Evolutionary conservation across 2,329 filamentous ascomycete genomes (phyloP).

Genomic region (Grosmannia serpens): DNA sequence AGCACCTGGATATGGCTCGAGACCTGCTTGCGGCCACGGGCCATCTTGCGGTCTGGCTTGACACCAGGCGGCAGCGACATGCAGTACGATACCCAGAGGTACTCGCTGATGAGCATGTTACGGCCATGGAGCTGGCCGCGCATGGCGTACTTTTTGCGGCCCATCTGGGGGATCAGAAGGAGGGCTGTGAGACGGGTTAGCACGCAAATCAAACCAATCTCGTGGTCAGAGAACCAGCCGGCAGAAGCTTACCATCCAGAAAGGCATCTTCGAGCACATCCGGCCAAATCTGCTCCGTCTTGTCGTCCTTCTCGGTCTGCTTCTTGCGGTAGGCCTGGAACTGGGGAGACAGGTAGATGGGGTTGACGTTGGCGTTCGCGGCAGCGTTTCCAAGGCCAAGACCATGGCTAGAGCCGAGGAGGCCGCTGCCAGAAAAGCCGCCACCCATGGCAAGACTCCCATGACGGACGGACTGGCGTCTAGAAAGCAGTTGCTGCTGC

Average conservation of each 20-base stretch:
- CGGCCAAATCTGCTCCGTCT: slow-evolving; percentile 51
- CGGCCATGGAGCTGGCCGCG: slow-evolving; percentile 52
- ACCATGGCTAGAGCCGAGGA: slow-evolving; percentile 4
- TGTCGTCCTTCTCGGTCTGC: slow-evolving; percentile 51
- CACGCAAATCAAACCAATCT: background rate
- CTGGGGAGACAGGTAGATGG: slow-evolving; percentile 49
- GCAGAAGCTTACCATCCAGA: slow-evolving; percentile 44
- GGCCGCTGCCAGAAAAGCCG: slow-evolving; percentile 2
- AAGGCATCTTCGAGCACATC: slow-evolving; percentile 54
- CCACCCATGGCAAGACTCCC: slow-evolving; percentile 4
- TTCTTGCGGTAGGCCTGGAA: slow-evolving; percentile 56
- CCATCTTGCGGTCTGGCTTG: slow-evolving; percentile 34
- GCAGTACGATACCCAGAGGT: slow-evolving; percentile 46
- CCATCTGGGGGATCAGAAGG: slow-evolving; percentile 54
- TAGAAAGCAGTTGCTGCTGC: slow-evolving; percentile 6
- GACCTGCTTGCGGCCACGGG: slow-evolving; percentile 47
- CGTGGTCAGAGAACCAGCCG: too few relatives aligned
- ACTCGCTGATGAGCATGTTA: slow-evolving; percentile 60
- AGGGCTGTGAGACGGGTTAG: slow-evolving; percentile 33
- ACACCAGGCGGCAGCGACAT: slow-evolving; percentile 32
- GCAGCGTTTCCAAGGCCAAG: background rate
- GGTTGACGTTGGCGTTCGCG: slow-evolving; percentile 29
- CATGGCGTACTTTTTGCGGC: slow-evolving; percentile 54
- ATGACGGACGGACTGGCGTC: slow-evolving; percentile 5
- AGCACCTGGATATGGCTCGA: slow-evolving; percentile 62